Evolutionary conservation across 768 basidiomycete genomes (phyloP).

Genomic region (Termitomyces sp.): DNA sequence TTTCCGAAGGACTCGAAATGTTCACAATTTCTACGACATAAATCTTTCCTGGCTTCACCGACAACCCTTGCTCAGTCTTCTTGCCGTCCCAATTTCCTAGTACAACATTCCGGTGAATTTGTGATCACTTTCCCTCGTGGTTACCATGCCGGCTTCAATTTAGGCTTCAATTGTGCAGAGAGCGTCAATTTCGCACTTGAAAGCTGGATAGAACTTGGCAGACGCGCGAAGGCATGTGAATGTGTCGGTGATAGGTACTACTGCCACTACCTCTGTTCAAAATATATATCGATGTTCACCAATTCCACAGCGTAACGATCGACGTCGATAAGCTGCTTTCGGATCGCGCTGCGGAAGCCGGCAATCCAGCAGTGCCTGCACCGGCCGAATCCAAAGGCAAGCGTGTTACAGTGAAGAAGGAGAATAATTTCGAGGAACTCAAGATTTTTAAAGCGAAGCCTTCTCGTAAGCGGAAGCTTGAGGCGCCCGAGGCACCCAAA

Average conservation of each 20-base stretch:
- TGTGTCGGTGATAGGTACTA: conserved; percentile 72
- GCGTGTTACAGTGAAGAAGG: conserved; percentile 22
- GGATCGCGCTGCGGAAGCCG: conserved; percentile 55
- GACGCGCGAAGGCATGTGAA: conserved; percentile 72
- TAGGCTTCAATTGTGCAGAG: conserved; percentile 96
- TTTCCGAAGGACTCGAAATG: conserved; percentile 90
- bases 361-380: conserved; percentile 5
- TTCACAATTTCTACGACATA: conserved; percentile 94
- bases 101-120: conserved; percentile 94
- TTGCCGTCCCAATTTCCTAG: conserved; percentile 79
- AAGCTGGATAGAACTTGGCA: conserved; percentile 88
- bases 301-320: conserved; percentile 72
- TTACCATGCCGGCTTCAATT: conserved; percentile 96
- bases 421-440: conserved; percentile 21
- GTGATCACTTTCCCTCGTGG: conserved; percentile 94
- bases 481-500: conserved; percentile 35
- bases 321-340: conserved; percentile 84
- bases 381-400: conserved; percentile 13
- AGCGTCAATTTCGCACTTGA: conserved; percentile 96
- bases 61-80: conserved; percentile 74
- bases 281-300: conserved; percentile 1
- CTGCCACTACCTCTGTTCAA: neutral
- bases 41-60: conserved; percentile 92
- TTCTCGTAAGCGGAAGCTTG: conserved; percentile 38
- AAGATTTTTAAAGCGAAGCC: conserved; percentile 37